phyloP scores from a whole-genome alignment of 2,329 filamentous ascomycete genomes.

The Exophiala sp. region DNA sequence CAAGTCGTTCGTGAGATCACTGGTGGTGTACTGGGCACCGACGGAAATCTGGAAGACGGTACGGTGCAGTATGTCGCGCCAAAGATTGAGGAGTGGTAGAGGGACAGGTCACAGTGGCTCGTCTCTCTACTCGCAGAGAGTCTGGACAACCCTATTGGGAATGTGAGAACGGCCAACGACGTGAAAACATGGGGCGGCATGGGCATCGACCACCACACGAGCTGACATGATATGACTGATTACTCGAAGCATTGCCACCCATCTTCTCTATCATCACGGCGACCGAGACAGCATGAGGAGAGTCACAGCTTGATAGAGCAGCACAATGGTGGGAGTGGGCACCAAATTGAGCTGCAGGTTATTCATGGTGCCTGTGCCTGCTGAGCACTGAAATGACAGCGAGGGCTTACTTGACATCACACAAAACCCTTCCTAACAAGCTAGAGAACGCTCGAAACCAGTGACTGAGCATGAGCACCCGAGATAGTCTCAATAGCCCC shows the following conservation, averaged over 20 bases:
- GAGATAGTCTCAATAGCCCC: too few relatives aligned
- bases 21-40: constrained; percentile 35
- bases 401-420: too few relatives aligned
- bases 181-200: background rate
- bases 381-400: too few relatives aligned
- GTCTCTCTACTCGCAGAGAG: too few relatives aligned
- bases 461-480: too few relatives aligned
- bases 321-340: background rate
- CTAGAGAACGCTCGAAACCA: too few relatives aligned
- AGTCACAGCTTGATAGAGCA: background rate
- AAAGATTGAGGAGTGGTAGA: constrained; percentile 22
- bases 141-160: too few relatives aligned
- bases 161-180: background rate
- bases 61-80: constrained; percentile 32
- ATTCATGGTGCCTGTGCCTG: background rate
- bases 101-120: too few relatives aligned
- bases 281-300: background rate
- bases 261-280: background rate
- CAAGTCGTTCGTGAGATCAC: constrained; percentile 37
- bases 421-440: too few relatives aligned
- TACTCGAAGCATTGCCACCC: background rate
- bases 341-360: background rate
- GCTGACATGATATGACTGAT: background rate
- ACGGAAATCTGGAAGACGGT: constrained; percentile 33
- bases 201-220: background rate